Evolutionary conservation across 1,284 basidiomycete genomes (phyloP).

Genomic region (Irpex sp.): DNA sequence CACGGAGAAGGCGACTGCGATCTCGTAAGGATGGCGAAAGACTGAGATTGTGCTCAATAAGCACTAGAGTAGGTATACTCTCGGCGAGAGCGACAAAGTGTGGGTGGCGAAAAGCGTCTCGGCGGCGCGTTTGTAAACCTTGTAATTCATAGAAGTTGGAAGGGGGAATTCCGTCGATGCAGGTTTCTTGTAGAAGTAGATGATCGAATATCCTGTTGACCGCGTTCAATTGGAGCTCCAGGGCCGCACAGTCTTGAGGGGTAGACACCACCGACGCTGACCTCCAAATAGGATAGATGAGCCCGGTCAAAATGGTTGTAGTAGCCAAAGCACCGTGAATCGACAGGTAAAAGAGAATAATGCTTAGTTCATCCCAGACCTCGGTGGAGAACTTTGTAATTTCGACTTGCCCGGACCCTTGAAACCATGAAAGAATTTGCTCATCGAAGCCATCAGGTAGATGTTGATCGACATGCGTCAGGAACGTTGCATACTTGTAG

Average conservation of each 20-base stretch:
- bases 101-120: constrained; percentile 59
- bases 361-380: constrained; percentile 61
- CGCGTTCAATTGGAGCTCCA: constrained; percentile 51
- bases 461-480: constrained; percentile 71
- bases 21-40: constrained; percentile 46
- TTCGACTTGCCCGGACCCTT: constrained; percentile 59
- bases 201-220: constrained; percentile 59
- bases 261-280: constrained; percentile 39
- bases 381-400: constrained; percentile 53
- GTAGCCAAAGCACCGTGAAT: constrained; percentile 65
- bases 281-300: constrained; percentile 75
- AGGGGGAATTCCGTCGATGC: constrained; percentile 41
- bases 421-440: constrained; percentile 66
- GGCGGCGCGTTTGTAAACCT: constrained; percentile 60
- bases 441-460: constrained; percentile 66
- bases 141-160: constrained; percentile 61
- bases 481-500: constrained; percentile 62
- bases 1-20: constrained; percentile 48
- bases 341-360: constrained; percentile 62
- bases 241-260: constrained; percentile 35
- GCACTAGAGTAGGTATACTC: constrained; percentile 63
- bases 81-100: constrained; percentile 61
- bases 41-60: constrained; percentile 58
- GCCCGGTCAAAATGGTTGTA: constrained; percentile 65
- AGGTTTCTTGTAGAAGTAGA: constrained; percentile 53